Conservation (phyloP, 2,329 filamentous ascomycete species). For the Sclerotinia spermophila region DNA sequence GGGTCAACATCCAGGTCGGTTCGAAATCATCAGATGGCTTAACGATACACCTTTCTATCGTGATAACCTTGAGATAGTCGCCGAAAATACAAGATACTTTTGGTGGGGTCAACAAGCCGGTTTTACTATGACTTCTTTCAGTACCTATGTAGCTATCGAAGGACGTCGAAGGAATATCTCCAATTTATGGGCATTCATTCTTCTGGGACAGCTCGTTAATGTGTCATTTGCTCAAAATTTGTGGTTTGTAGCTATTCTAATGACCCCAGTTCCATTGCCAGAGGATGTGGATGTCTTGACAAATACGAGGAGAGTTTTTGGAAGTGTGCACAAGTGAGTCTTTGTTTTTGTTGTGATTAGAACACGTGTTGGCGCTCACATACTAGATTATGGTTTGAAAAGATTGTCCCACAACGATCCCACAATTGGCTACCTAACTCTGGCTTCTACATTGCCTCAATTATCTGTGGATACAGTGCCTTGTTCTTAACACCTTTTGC, state of each 20-base stretch:
- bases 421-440: constrained; percentile 44
- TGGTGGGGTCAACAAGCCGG: constrained; percentile 63
- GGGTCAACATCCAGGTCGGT: constrained; percentile 34
- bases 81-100: constrained; percentile 52
- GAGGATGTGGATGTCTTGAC: constrained; percentile 32
- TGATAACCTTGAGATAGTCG: constrained; percentile 48
- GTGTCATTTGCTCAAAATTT: constrained; percentile 61
- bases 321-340: constrained; percentile 14
- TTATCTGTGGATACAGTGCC: constrained; percentile 39
- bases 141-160: constrained; percentile 55
- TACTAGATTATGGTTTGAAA: constrained; percentile 38
- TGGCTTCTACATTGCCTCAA: constrained; percentile 37
- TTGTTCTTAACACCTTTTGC: constrained; percentile 42
- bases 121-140: constrained; percentile 51
- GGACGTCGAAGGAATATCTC: constrained; percentile 56
- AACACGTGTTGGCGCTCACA: constrained; percentile 17
- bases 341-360: background rate
- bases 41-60: constrained; percentile 32
- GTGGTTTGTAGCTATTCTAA: constrained; percentile 57
- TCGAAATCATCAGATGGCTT: constrained; percentile 34
- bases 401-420: constrained; percentile 42
- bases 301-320: constrained; percentile 1
- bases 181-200: constrained; percentile 52
- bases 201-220: constrained; percentile 56
- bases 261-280: constrained; percentile 50